Base-by-base conservation (phyloP, 2,329 filamentous ascomycete species). In the Clonostachys chloroleuca region DNA sequence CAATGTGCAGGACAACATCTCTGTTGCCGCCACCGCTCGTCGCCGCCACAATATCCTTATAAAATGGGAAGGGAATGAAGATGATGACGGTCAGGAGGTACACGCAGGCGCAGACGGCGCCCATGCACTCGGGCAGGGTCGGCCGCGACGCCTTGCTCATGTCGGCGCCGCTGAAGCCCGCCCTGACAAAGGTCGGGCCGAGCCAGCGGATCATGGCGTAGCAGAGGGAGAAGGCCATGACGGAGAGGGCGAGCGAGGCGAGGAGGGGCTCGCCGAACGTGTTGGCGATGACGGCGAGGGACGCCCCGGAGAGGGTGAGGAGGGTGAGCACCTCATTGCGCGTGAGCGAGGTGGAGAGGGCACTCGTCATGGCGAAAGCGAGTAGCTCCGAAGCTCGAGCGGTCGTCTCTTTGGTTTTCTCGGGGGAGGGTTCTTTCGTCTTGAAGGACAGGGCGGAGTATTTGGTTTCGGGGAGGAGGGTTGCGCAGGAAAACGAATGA, bases 1-100 rank as follows among this genome's bases (percentile, higher is more conserved):
- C 80, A 41, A 83, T 72, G 61, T 88, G 81, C 57, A 90, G 68
- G 12, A 95, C 87, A 6, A 94, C 83, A 69, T 96, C 92, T 53
- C 89, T 78, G 67, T 96, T 96, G 43, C 92, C 92, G 53, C 91
- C 92, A 52, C 92, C 94, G 54, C 90, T 95, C 17, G 94, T 97
- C 37, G 92, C 91, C 14, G 90, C 89, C 24, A 96, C 92, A 55
- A 99, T 95, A 64, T 97, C 92, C 69, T 96, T 95, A 75, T 96
- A 97, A 67, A 99, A 97, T 2, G 92, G 89, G 67, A 96, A 96
- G 0, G 94, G 94, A 49, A 97, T 91, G 65, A 99, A 99, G 52
- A 90, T 73, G 55, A 97, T 95, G 55, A 97, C 78, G 44, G 84
- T 80, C 54, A 99, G 77, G 40, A 99, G 78, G 68, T 97, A 97